Conservation (phyloP, 2,329 filamentous ascomycete species). For the Purpureocillium takamizusanense region DNA sequence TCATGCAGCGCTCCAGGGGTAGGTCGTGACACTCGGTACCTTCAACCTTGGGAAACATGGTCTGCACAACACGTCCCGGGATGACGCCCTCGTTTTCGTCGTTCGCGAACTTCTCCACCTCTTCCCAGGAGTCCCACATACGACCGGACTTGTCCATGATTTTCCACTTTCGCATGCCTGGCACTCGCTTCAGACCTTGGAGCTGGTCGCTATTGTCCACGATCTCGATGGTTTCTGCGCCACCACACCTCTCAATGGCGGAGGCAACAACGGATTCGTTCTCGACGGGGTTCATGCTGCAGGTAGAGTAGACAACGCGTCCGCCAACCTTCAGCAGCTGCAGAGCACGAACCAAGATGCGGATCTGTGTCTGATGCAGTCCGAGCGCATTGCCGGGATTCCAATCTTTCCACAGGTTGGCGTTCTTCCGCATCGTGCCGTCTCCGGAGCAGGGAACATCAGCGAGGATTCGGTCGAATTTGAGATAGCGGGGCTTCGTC, state of each 20-base stretch:
- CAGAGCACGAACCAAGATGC: constrained; percentile 83
- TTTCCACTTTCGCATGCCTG: constrained; percentile 76
- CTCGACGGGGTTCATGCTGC: constrained; percentile 97
- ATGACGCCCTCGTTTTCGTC: constrained; percentile 42
- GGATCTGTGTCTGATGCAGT: constrained; percentile 75
- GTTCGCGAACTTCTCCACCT: constrained; percentile 63
- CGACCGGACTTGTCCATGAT: constrained; percentile 81
- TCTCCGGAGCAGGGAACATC: constrained; percentile 97
- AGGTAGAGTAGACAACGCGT: constrained; percentile 93
- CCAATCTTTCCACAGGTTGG: constrained; percentile 93
- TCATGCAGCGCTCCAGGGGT: constrained; percentile 82
- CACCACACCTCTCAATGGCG: constrained; percentile 85
- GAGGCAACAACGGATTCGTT: constrained; percentile 87
- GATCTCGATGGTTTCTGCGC: constrained; percentile 69
- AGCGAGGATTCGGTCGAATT: constrained; percentile 92
- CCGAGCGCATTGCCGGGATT: constrained; percentile 78
- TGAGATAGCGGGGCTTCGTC: constrained; percentile 63
- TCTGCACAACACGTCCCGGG: constrained; percentile 63
- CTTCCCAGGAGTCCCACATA: constrained; percentile 73
- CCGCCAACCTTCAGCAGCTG: constrained; percentile 96
- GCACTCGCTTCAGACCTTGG: constrained; percentile 63
- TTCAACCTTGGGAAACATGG: constrained; percentile 70
- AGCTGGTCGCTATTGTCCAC: constrained; percentile 75
- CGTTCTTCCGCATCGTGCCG: constrained; percentile 87
- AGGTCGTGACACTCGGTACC: constrained; percentile 49